Conservation (phyloP, 495 filamentous ascomycete species). For the Talaromyces trachyspermus region DNA sequence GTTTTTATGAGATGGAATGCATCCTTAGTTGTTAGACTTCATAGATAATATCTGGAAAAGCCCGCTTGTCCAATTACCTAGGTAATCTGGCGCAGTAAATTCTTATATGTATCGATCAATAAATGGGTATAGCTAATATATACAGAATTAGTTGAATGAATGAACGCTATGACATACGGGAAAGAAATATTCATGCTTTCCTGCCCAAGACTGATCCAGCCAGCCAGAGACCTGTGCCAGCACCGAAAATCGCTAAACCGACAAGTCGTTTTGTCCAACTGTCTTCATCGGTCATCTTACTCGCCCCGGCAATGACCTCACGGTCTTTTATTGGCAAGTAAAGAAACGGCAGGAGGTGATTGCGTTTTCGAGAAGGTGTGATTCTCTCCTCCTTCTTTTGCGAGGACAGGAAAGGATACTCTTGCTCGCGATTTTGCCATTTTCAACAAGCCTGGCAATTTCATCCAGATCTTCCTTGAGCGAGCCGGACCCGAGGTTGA, state of each 20-base stretch:
- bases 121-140: no score
- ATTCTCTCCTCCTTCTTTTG: no score
- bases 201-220: conserved; percentile 44
- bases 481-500: conserved; percentile 44
- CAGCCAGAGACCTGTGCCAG: conserved; percentile 61
- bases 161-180: conserved; percentile 1
- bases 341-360: no score
- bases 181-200: not conserved
- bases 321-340: no score
- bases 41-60: no score
- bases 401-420: conserved; percentile 21
- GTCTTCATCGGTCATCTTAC: conserved; percentile 56
- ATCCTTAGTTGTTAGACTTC: no score
- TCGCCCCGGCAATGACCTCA: conserved; percentile 39
- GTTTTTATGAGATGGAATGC: no score
- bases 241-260: conserved; percentile 56
- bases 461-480: conserved; percentile 71
- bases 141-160: not conserved
- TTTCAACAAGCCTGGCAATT: conserved; percentile 51
- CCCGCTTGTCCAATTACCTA: no score
- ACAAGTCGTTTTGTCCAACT: conserved; percentile 65
- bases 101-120: no score
- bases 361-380: no score
- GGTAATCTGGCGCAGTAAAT: no score
- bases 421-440: conserved; percentile 29